Conservation (phyloP, 148 eudicot species). For the Chenopodium album region DNA sequence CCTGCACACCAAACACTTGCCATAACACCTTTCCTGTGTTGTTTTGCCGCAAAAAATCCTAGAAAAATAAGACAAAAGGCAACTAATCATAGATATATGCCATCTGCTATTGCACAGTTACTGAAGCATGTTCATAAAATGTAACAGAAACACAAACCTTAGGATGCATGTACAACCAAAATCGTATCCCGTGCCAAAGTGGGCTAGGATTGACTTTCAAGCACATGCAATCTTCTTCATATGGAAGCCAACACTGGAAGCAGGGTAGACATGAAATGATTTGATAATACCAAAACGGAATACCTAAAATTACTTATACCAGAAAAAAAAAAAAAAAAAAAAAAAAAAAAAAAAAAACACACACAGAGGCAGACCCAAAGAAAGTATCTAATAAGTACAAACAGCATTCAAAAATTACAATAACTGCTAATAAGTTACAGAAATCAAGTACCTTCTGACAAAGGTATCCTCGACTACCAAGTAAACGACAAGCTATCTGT, state of each 20-base stretch:
- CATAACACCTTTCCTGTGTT: constrained; percentile 96
- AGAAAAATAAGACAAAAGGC: constrained; percentile 4
- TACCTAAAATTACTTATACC: not conserved
- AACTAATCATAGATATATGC: not conserved
- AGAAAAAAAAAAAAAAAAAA: not conserved
- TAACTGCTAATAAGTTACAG: not conserved
- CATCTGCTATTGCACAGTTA: not conserved
- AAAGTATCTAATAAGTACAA: not conserved
- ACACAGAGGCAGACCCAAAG: not conserved
- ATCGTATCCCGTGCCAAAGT: constrained; percentile 62
- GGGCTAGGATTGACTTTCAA: constrained; percentile 47
- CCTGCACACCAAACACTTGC: constrained; percentile 91
- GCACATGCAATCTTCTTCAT: constrained; percentile 95
- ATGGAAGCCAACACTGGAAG: constrained; percentile 85
- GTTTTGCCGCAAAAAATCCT: constrained; percentile 96
- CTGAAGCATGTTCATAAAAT: not conserved
- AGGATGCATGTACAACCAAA: constrained; percentile 99
- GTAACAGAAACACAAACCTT: constrained; percentile 50
- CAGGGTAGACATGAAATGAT: not conserved
- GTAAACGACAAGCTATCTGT: constrained; percentile 94
- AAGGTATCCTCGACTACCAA: constrained; percentile 93
- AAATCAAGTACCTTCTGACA: constrained; percentile 73
- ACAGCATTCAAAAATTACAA: not conserved
- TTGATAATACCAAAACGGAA: not conserved
- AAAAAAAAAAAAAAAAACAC: too few relatives aligned